Percentiles rank a stretch among this genome's conserved stretches.
Conservation (phyloP, 78 protist species). For the Speleostelium caveatum region DNA sequence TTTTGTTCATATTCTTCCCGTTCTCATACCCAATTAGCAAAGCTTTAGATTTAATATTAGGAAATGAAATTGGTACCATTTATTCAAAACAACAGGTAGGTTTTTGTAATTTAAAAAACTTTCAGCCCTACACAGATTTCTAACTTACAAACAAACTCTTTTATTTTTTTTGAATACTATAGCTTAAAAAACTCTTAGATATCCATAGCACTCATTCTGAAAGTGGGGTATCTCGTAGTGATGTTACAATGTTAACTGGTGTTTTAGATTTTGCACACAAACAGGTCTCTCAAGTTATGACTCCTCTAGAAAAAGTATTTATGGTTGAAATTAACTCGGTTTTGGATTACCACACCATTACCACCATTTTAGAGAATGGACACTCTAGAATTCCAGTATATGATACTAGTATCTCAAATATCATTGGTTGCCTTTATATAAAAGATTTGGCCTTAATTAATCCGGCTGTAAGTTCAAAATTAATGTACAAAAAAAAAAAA, state of each 20-base stretch:
- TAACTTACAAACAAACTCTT: background rate
- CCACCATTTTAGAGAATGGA: slow-evolving; percentile 82
- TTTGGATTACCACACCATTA: slow-evolving; percentile 74
- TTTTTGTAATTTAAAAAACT: background rate
- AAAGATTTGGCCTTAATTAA: slow-evolving; percentile 92
- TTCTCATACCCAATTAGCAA: slow-evolving; percentile 88
- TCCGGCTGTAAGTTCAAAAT: slow-evolving; percentile 61
- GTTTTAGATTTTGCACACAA: slow-evolving; percentile 87
- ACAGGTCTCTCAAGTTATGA: slow-evolving; percentile 85
- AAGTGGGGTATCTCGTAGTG: slow-evolving; percentile 75
- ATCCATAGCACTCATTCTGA: slow-evolving; percentile 82
- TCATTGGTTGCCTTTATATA: slow-evolving; percentile 88
- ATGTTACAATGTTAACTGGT: slow-evolving; percentile 80
- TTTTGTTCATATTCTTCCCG: slow-evolving; percentile 75
- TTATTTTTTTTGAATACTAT: no score
- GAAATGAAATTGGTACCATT: slow-evolving; percentile 89
- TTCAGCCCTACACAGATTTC: background rate
- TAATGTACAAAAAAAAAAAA: no score
- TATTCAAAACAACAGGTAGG: slow-evolving; percentile 78
- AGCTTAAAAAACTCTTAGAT: slow-evolving; percentile 84
- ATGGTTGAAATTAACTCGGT: slow-evolving; percentile 75
- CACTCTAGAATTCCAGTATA: slow-evolving; percentile 95
- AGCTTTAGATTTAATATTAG: slow-evolving; percentile 89
- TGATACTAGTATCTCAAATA: slow-evolving; percentile 30
- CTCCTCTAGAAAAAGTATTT: slow-evolving; percentile 85